These are phyloP conservation scores for Croton laevigatus DNA, from an alignment of 441 rosid genomes.

Conservation along the genomic window DNA sequence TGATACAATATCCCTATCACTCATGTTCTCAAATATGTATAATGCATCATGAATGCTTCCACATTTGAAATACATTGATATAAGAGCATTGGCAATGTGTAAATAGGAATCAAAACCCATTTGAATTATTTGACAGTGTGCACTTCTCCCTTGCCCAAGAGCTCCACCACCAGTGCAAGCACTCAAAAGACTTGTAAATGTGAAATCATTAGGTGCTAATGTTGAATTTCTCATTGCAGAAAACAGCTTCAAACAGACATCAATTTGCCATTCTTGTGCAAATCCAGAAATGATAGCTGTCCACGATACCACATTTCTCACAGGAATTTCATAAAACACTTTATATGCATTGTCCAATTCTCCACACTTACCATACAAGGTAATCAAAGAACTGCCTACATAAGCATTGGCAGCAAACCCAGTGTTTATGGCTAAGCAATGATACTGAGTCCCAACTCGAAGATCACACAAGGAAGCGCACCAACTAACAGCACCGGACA, in stretches of 20 bases:
- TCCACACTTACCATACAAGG: constrained; percentile 50
- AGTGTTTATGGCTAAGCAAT: constrained; percentile 46
- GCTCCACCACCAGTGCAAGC: constrained; percentile 76
- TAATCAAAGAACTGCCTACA: constrained; percentile 61
- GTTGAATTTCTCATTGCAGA: constrained; percentile 49
- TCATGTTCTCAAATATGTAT: constrained; percentile 44
- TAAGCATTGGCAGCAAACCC: constrained; percentile 57
- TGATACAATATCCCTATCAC: constrained; percentile 46
- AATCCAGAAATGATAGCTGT: constrained; percentile 72
- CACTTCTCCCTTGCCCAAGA: constrained; percentile 44
- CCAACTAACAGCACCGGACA: constrained; percentile 56
- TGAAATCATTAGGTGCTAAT: constrained; percentile 60
- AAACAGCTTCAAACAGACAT: constrained; percentile 55
- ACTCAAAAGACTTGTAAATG: constrained; percentile 61
- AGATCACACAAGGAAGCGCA: constrained; percentile 47
- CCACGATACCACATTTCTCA: constrained; percentile 75
- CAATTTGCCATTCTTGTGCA: constrained; percentile 63
- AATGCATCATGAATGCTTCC: constrained; percentile 44
- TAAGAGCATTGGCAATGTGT: constrained; percentile 44
- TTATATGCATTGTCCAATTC: constrained; percentile 38
- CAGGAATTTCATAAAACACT: constrained; percentile 76
- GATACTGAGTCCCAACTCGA: constrained; percentile 52
- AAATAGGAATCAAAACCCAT: constrained; percentile 44
- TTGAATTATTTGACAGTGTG: constrained; percentile 51
- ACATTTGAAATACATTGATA: constrained; percentile 66